phyloP scores from a whole-genome alignment of 179 eudicot genomes.

The Drosera spatulata region DNA sequence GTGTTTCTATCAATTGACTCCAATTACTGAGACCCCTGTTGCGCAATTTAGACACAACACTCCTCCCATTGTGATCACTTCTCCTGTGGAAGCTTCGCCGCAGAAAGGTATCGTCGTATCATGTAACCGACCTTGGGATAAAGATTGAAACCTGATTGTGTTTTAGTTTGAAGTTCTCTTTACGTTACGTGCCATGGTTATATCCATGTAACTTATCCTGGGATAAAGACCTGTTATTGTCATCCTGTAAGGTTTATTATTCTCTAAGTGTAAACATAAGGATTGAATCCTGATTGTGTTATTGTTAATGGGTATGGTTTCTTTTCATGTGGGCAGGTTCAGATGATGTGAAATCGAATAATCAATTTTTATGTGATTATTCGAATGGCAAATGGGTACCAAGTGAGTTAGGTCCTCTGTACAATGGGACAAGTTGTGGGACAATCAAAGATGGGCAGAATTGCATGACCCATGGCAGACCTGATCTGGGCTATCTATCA shows the following conservation, averaged over 20 bases:
- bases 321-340: too few species aligned
- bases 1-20: conserved; percentile 32
- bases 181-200: too few species aligned
- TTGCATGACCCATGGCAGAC: conserved; percentile 72
- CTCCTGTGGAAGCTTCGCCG: too few species aligned
- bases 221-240: too few species aligned
- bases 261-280: neutral
- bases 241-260: too few species aligned
- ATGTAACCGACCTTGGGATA: too few species aligned
- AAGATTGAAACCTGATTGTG: too few species aligned
- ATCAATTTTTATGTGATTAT: conserved; percentile 43
- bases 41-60: conserved; percentile 5
- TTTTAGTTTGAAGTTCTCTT: too few species aligned
- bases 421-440: conserved; percentile 57
- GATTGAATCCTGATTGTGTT: neutral
- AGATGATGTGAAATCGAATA: conserved; percentile 13
- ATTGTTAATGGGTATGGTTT: conserved; percentile 1
- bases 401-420: conserved; percentile 46
- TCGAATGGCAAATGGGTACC: conserved; percentile 57
- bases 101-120: too few species aligned
- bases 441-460: conserved; percentile 71
- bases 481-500: conserved; percentile 50
- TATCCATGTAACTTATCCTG: too few species aligned
- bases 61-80: conserved; percentile 10
- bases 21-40: conserved; percentile 11